These are phyloP conservation scores for Claviceps purpurea DNA, from an alignment of 2,329 filamentous ascomycete genomes.

Conservation along the genomic window DNA sequence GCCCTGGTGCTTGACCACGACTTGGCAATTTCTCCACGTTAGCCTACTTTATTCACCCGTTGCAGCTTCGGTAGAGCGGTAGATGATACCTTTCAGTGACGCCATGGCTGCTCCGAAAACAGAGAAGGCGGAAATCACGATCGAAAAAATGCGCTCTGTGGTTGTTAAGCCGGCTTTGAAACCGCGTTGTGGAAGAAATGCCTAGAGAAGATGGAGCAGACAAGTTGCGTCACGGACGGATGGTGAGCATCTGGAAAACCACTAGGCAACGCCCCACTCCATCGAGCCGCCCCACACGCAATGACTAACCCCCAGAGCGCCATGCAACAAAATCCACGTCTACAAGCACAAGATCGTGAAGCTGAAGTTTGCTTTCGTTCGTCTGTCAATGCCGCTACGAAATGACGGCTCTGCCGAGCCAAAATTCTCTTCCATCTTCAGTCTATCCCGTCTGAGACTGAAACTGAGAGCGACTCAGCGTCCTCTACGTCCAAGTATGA, in stretches of 20 bases:
- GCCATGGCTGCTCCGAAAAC: slow-evolving; percentile 23
- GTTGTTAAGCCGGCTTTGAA: not conserved
- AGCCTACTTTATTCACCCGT: slow-evolving; percentile 5
- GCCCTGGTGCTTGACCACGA: slow-evolving; percentile 88
- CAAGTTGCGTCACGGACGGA: not conserved
- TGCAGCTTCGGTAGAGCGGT: slow-evolving; percentile 6
- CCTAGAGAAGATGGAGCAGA: not conserved
- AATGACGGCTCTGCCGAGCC: too few relatives aligned
- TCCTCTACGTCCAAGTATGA: not conserved
- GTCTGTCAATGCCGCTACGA: too few relatives aligned
- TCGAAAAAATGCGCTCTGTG: not conserved
- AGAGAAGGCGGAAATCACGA: not conserved
- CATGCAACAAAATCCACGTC: not conserved
- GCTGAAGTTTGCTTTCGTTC: not conserved
- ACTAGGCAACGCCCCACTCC: not conserved
- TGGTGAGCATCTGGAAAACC: not conserved
- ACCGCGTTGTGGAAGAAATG: not conserved
- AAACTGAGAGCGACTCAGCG: too few relatives aligned
- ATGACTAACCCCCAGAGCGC: not conserved
- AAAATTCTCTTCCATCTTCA: too few relatives aligned
- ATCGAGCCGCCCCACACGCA: not conserved
- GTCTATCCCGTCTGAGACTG: too few relatives aligned
- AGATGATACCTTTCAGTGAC: slow-evolving; percentile 36
- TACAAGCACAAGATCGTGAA: too few relatives aligned
- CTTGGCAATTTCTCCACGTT: slow-evolving; percentile 29